These are phyloP conservation scores for Lactarius indigo DNA, from an alignment of 768 basidiomycete species.

Conservation along the genomic window DNA sequence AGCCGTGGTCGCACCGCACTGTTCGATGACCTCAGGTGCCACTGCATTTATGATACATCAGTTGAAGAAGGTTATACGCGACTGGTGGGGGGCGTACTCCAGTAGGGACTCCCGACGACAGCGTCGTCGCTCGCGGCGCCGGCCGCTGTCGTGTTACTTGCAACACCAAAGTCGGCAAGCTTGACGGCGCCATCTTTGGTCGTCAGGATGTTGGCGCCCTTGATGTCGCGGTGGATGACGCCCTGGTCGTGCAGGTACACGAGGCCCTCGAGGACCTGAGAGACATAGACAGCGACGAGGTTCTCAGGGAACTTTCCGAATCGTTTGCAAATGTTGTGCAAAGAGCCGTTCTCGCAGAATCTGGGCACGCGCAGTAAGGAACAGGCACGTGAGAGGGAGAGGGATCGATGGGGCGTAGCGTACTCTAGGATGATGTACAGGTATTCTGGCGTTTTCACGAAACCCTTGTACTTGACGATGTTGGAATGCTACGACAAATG, in stretches of 20 bases:
- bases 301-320: slow-evolving; percentile 99
- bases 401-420: slow-evolving; percentile 27
- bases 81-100: slow-evolving; percentile 56
- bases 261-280: slow-evolving; percentile 92
- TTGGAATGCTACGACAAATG: slow-evolving; percentile 70
- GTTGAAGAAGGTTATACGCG: background rate
- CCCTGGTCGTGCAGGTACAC: slow-evolving; percentile 98
- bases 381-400: background rate
- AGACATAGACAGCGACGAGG: slow-evolving; percentile 94
- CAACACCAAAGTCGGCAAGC: slow-evolving; percentile 98
- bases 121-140: slow-evolving; percentile 80
- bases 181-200: slow-evolving; percentile 99
- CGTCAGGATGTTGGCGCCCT: slow-evolving; percentile 97
- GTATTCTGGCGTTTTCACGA: slow-evolving; percentile 90
- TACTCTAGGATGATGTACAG: slow-evolving; percentile 97
- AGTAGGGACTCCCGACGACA: slow-evolving; percentile 97
- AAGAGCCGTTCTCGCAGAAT: slow-evolving; percentile 97
- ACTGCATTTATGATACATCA: slow-evolving; percentile 42
- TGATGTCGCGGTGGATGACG: slow-evolving; percentile 98
- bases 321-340: slow-evolving; percentile 92
- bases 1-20: slow-evolving; percentile 93
- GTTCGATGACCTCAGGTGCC: slow-evolving; percentile 99
- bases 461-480: slow-evolving; percentile 99
- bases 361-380: slow-evolving; percentile 35
- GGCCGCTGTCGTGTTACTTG: slow-evolving; percentile 63